Evolutionary conservation across 148 eudicot species (phyloP).

Genomic region (Fagopyrum esculentum): DNA sequence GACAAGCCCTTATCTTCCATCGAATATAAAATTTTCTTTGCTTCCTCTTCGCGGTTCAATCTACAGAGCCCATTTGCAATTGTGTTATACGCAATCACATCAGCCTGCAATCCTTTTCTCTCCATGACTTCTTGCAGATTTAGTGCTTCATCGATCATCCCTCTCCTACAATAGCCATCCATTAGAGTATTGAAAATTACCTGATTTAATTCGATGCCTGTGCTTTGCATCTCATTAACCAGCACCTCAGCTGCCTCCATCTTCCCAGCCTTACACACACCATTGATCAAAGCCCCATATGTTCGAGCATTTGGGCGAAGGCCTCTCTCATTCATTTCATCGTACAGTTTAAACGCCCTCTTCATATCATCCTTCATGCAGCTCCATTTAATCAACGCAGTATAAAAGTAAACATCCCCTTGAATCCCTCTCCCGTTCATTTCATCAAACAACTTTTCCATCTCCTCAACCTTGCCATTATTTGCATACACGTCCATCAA

Average conservation of each 20-base stretch:
- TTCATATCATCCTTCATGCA: slow-evolving; percentile 48
- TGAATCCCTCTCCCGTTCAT: slow-evolving; percentile 39
- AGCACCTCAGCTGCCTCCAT: slow-evolving; percentile 62
- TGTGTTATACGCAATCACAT: slow-evolving; percentile 47
- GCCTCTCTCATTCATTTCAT: slow-evolving; percentile 61
- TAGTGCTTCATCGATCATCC: slow-evolving; percentile 64
- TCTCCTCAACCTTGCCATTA: slow-evolving; percentile 43
- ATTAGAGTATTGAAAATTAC: slow-evolving; percentile 65
- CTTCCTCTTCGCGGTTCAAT: slow-evolving; percentile 61
- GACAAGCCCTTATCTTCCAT: slow-evolving; percentile 65
- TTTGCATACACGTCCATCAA: slow-evolving; percentile 40
- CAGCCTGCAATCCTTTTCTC: slow-evolving; percentile 54
- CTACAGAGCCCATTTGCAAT: slow-evolving; percentile 61
- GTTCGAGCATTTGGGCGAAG: slow-evolving; percentile 55
- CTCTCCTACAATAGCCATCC: slow-evolving; percentile 63
- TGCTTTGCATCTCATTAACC: slow-evolving; percentile 68
- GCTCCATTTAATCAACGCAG: slow-evolving; percentile 46
- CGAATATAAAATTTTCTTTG: slow-evolving; percentile 44
- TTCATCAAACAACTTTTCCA: slow-evolving; percentile 51
- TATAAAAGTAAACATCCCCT: slow-evolving; percentile 51
- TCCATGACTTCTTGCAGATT: slow-evolving; percentile 50
- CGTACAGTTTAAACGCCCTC: slow-evolving; percentile 60
- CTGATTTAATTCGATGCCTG: slow-evolving; percentile 51
- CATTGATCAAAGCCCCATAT: slow-evolving; percentile 63
- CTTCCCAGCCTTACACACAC: slow-evolving; percentile 70